A percentile compares a stretch with the other conserved stretches of the same genome.
Evolutionary conservation across 2,329 filamentous ascomycete genomes (phyloP).

Genomic region (Fonsecaea multimorphosa): DNA sequence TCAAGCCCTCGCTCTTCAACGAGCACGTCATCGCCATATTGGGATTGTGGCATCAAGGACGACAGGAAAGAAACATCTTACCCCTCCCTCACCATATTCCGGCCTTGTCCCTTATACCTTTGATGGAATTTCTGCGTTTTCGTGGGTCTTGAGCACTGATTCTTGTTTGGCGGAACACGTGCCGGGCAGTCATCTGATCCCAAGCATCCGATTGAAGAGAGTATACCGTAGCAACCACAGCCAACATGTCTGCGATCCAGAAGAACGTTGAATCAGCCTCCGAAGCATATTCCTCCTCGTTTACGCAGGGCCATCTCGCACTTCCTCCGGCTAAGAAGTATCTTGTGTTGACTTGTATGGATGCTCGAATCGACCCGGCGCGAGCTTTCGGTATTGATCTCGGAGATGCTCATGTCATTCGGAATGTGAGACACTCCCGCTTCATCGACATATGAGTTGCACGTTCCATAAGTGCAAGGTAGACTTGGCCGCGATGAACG

Average conservation of each 20-base stretch:
- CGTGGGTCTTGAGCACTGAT: no score
- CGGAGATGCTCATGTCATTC: slow-evolving; percentile 79
- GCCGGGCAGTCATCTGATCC: neutral
- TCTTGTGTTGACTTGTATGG: slow-evolving; percentile 79
- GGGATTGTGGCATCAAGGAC: slow-evolving; percentile 2
- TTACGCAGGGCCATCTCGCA: slow-evolving; percentile 69
- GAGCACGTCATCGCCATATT: slow-evolving; percentile 21
- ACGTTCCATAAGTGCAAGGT: neutral
- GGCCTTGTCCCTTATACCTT: neutral
- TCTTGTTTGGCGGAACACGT: neutral
- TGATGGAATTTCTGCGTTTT: neutral
- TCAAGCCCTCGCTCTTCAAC: neutral
- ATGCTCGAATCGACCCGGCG: slow-evolving; percentile 72
- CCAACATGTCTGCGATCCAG: slow-evolving; percentile 56
- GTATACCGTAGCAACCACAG: neutral
- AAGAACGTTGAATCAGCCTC: slow-evolving; percentile 65
- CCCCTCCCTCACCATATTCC: slow-evolving; percentile 8
- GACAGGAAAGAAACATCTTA: slow-evolving; percentile 4
- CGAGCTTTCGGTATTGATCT: slow-evolving; percentile 72
- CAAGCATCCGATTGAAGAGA: neutral
- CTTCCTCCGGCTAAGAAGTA: slow-evolving; percentile 75
- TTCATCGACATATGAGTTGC: neutral
- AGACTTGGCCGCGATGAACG: no score
- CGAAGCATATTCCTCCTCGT: slow-evolving; percentile 62
- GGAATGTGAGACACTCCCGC: slow-evolving; percentile 56